A percentile compares a stretch with the other conserved stretches of the same genome.
These are phyloP conservation scores for Phytophthora niederhauseri DNA, from an alignment of 352 stramenopile species.

Conservation along the genomic window DNA sequence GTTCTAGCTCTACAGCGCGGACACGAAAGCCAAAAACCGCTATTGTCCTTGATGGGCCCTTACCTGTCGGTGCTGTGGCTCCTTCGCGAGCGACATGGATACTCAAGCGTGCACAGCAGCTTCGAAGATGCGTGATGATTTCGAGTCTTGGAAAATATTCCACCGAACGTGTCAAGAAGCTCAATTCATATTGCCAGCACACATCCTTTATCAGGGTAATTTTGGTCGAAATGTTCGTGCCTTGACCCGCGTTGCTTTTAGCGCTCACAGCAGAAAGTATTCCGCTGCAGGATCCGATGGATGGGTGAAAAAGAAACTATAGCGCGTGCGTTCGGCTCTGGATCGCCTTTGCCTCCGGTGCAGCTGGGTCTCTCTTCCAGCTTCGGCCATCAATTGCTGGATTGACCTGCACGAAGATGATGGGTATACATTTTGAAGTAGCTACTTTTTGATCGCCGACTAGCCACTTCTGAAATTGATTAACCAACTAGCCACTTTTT, in stretches of 20 bases:
- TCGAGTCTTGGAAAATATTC: slow-evolving; percentile 17
- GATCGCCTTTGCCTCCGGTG: background rate
- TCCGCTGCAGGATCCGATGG: background rate
- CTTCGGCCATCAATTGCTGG: background rate
- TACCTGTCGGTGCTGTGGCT: background rate
- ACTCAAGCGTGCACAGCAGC: background rate
- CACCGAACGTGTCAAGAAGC: background rate
- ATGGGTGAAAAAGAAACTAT: background rate
- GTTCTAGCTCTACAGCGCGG: no score
- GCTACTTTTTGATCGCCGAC: no score
- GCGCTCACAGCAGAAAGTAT: slow-evolving; percentile 19
- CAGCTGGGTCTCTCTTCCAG: background rate
- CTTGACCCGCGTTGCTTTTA: slow-evolving; percentile 14
- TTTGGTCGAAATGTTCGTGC: slow-evolving; percentile 8
- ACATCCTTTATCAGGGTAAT: slow-evolving; percentile 5
- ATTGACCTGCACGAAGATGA: background rate
- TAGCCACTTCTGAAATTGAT: no score
- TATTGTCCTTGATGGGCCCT: background rate
- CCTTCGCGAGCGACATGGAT: background rate
- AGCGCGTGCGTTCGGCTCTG: background rate
- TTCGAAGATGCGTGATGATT: slow-evolving; percentile 4
- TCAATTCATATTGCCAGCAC: slow-evolving; percentile 11
- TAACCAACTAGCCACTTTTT: no score
- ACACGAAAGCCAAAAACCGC: background rate
- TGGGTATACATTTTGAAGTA: no score